These are phyloP conservation scores for Primulina tabacum DNA, from an alignment of 257 asterid species.

Conservation along the genomic window DNA sequence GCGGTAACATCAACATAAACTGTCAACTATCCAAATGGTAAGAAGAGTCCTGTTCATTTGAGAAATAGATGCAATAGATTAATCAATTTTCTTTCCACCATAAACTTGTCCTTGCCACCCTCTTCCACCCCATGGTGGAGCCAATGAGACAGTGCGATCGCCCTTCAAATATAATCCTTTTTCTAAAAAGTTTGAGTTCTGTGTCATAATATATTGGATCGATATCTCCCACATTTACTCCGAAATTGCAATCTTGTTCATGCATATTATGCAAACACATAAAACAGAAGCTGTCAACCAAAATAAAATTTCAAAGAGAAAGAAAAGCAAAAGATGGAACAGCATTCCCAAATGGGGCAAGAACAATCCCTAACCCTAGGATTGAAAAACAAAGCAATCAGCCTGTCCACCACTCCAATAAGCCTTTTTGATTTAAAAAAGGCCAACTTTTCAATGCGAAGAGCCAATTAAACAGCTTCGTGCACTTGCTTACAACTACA, in stretches of 20 bases:
- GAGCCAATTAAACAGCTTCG: conserved; percentile 8
- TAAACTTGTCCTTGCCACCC: conserved; percentile 9
- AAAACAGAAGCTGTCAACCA: background rate
- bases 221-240: background rate
- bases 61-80: background rate
- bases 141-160: background rate
- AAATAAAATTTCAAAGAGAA: conserved; percentile 14
- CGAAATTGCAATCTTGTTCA: background rate
- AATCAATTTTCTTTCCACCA: background rate
- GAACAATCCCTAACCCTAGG: conserved; percentile 19
- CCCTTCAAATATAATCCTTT: background rate
- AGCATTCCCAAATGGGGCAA: conserved; percentile 44
- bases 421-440: background rate
- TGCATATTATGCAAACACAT: background rate
- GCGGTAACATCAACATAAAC: background rate
- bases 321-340: conserved; percentile 18
- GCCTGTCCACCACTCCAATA: conserved; percentile 17
- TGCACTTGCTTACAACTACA: conserved; percentile 21
- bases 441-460: background rate
- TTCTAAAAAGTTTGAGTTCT: background rate
- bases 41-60: background rate
- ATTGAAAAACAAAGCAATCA: conserved; percentile 23
- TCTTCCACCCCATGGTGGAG: conserved; percentile 5
- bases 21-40: background rate
- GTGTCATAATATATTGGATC: background rate